Evolutionary conservation across 2,329 filamentous ascomycete genomes (phyloP).

Genomic region (Pestalotiopsis fici): DNA sequence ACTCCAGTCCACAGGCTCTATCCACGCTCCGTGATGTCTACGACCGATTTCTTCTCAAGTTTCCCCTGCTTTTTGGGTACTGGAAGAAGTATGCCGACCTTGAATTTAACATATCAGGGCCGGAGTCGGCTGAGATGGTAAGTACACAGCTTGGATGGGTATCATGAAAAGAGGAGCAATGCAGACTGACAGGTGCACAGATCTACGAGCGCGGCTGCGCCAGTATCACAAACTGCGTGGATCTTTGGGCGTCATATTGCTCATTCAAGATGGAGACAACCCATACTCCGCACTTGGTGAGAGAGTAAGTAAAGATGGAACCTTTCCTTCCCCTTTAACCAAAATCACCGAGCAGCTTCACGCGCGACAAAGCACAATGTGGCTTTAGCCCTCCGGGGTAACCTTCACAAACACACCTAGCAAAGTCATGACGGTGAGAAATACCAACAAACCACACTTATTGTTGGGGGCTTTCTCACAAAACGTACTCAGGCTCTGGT

Average conservation of each 20-base stretch:
- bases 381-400: constrained; percentile 28
- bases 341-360: constrained; percentile 40
- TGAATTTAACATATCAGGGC: constrained; percentile 95
- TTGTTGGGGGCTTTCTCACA: constrained; percentile 65
- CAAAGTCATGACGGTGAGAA: constrained; percentile 65
- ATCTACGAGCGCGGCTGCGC: constrained; percentile 95
- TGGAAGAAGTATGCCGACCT: constrained; percentile 99
- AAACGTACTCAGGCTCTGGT: constrained; percentile 62
- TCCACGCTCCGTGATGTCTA: constrained; percentile 84
- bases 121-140: constrained; percentile 96
- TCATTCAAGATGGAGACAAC: constrained; percentile 97
- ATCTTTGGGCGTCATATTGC: constrained; percentile 97
- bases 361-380: constrained; percentile 19
- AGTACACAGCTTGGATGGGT: neutral
- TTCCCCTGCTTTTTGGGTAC: constrained; percentile 94
- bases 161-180: neutral
- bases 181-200: constrained; percentile 41
- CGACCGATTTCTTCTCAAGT: constrained; percentile 91
- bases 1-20: constrained; percentile 93
- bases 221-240: constrained; percentile 89
- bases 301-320: constrained; percentile 93
- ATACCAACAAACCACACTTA: constrained; percentile 60
- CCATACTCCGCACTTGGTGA: constrained; percentile 89
- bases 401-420: constrained; percentile 36
- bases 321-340: constrained; percentile 68